These are phyloP conservation scores for Suaeda aralocaspica DNA, from an alignment of 148 eudicot species.

Conservation along the genomic window DNA sequence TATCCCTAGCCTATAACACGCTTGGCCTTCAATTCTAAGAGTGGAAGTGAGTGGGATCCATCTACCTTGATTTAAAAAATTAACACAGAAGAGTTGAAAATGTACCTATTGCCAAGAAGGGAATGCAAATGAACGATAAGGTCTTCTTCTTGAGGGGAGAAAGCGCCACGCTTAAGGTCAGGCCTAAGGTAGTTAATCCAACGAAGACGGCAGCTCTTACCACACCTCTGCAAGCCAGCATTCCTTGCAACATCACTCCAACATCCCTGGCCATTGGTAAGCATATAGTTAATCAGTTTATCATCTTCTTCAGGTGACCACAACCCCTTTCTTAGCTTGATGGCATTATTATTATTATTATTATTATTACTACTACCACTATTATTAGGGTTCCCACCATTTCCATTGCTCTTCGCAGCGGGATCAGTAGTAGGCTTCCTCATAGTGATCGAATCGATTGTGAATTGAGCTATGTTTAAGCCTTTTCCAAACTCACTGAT, in stretches of 20 bases:
- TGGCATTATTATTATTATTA: neutral
- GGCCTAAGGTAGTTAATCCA: constrained; percentile 67
- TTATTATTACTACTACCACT: neutral
- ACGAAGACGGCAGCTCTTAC: constrained; percentile 59
- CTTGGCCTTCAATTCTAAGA: too few species aligned
- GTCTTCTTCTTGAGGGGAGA: constrained; percentile 58
- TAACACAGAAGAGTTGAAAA: neutral
- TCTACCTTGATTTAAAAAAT: too few species aligned
- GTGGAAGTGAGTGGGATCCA: too few species aligned
- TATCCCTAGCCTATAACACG: too few species aligned
- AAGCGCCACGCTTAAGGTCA: constrained; percentile 62
- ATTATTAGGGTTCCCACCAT: neutral
- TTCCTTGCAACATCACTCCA: constrained; percentile 70
- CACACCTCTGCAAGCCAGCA: constrained; percentile 58
- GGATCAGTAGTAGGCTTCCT: constrained; percentile 45
- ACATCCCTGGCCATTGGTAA: constrained; percentile 53
- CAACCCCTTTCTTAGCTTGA: constrained; percentile 52
- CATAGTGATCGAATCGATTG: constrained; percentile 22
- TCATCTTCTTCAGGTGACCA: constrained; percentile 74
- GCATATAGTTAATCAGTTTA: constrained; percentile 58
- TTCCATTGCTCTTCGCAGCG: constrained; percentile 23
- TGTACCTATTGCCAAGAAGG: constrained; percentile 51
- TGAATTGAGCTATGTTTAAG: too few species aligned
- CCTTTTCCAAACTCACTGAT: too few species aligned
- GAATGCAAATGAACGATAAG: constrained; percentile 59